Evolutionary conservation across 306 rosid species (phyloP).

Genomic region (Fagus crenata): DNA sequence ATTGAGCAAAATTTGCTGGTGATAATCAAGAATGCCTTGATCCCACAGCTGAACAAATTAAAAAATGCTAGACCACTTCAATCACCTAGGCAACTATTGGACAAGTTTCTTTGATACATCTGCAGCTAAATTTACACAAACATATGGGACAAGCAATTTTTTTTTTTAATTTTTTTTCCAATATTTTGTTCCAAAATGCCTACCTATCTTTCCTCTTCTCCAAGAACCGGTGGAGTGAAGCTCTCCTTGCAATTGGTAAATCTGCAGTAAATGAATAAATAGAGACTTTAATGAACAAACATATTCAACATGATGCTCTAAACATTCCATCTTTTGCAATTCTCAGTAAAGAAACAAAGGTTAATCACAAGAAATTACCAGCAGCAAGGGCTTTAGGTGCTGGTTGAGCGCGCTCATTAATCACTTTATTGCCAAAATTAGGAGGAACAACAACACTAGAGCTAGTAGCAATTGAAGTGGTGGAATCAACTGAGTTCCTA

Average conservation of each 20-base stretch:
- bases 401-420: constrained; percentile 36
- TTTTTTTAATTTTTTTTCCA: neutral
- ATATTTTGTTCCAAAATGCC: constrained; percentile 26
- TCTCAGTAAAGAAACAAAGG: neutral
- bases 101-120: neutral
- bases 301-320: constrained; percentile 1
- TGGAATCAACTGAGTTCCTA: constrained; percentile 44
- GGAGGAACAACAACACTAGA: constrained; percentile 31
- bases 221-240: constrained; percentile 74
- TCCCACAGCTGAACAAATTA: neutral
- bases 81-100: neutral
- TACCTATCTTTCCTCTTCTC: constrained; percentile 86
- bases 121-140: neutral
- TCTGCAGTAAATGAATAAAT: constrained; percentile 43
- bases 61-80: neutral
- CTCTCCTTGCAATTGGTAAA: constrained; percentile 78
- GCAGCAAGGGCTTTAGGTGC: constrained; percentile 41
- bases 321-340: neutral
- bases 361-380: constrained; percentile 49
- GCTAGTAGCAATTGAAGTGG: constrained; percentile 17
- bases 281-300: constrained; percentile 32
- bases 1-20: neutral
- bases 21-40: neutral
- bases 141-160: neutral
- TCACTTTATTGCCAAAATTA: constrained; percentile 19